phyloP scores from a whole-genome alignment of 306 rosid genomes.

The Quercus robur region DNA sequence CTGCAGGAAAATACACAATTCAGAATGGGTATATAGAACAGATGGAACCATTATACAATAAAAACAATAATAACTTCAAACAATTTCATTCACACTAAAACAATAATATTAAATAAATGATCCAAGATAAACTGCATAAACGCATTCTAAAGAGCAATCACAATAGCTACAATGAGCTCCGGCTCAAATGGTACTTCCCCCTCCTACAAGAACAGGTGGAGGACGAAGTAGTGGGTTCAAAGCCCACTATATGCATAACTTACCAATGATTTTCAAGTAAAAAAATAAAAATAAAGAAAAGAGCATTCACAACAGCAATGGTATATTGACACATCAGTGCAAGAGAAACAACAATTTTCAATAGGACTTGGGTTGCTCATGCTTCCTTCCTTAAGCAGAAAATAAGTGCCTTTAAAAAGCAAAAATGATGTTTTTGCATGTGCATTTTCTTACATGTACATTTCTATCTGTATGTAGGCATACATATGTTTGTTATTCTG shows the following conservation, averaged over 20 bases:
- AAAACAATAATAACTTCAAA: background rate
- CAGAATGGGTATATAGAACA: background rate
- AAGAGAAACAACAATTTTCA: background rate
- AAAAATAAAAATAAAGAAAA: too few relatives aligned
- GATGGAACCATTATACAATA: background rate
- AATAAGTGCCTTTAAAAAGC: background rate
- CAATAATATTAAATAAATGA: background rate
- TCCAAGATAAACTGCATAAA: background rate
- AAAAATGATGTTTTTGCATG: background rate
- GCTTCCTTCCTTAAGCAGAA: background rate
- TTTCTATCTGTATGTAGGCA: background rate
- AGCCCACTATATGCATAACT: too few relatives aligned
- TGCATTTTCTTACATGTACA: background rate
- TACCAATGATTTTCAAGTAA: too few relatives aligned
- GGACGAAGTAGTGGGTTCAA: too few relatives aligned
- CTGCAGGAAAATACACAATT: slow-evolving; percentile 31
- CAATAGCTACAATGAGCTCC: background rate
- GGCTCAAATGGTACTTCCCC: too few relatives aligned
- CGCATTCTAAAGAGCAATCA: background rate
- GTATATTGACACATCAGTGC: slow-evolving; percentile 6
- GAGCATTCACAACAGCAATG: background rate
- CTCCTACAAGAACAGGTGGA: too few relatives aligned
- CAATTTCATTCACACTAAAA: background rate
- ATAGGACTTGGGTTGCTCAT: background rate
- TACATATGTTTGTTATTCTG: background rate